Evolutionary conservation across 352 stramenopile species (phyloP).

Genomic region (Phytopythium chamaehyphon): DNA sequence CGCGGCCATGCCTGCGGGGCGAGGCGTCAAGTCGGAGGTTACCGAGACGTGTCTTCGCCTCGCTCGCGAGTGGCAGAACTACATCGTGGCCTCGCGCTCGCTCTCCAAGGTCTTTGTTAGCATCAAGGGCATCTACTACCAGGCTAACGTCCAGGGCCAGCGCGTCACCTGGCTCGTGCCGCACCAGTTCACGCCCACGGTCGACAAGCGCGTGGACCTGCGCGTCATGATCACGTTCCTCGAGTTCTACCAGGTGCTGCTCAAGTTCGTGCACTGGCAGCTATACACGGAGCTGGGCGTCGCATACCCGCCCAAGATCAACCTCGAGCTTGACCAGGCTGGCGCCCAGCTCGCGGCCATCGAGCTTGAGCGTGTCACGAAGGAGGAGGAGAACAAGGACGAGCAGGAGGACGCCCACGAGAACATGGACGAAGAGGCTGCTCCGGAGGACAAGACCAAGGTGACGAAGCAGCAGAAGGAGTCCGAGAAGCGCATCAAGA

Average conservation of each 20-base stretch:
- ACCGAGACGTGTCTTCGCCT: constrained; percentile 92
- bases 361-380: constrained; percentile 54
- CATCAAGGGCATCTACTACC: constrained; percentile 99
- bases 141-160: constrained; percentile 91
- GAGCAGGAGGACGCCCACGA: constrained; percentile 21
- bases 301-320: constrained; percentile 92
- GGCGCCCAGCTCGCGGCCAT: constrained; percentile 66
- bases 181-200: constrained; percentile 97
- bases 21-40: constrained; percentile 81
- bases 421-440: constrained; percentile 21
- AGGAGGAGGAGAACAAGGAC: constrained; percentile 31
- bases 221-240: constrained; percentile 99
- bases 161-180: constrained; percentile 97
- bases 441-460: constrained; percentile 36
- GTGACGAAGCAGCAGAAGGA: constrained; percentile 84
- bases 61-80: constrained; percentile 95
- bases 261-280: constrained; percentile 99
- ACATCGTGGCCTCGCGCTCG: constrained; percentile 85
- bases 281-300: constrained; percentile 95
- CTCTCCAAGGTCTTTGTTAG: constrained; percentile 98
- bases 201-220: constrained; percentile 98
- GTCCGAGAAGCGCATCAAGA: constrained; percentile 85
- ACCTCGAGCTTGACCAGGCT: constrained; percentile 75
- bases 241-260: constrained; percentile 98
- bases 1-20: constrained; percentile 91